Evolutionary conservation across 331 rosid genomes (phyloP).

Genomic region (Prunus yedoensis): DNA sequence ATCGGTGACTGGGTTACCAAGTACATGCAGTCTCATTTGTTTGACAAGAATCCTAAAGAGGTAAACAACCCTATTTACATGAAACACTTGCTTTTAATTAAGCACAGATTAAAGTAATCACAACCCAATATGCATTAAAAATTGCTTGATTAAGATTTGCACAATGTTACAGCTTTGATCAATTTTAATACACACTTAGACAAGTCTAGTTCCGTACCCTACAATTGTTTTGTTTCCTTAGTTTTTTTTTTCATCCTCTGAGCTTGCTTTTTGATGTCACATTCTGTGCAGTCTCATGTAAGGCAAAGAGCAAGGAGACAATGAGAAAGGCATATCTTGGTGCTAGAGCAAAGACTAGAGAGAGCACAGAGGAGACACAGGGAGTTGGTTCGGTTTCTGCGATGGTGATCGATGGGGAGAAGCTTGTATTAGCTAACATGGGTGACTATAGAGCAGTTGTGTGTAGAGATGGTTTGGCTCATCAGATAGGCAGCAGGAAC

Average conservation of each 20-base stretch:
- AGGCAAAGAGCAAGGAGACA: slow-evolving; percentile 53
- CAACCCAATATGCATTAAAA: not conserved
- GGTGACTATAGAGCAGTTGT: slow-evolving; percentile 75
- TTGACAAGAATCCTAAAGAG: slow-evolving; percentile 59
- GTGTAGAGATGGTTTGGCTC: slow-evolving; percentile 75
- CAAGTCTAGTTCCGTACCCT: not conserved
- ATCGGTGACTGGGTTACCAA: slow-evolving; percentile 66
- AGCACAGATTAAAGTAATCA: not conserved
- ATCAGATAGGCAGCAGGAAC: slow-evolving; percentile 34
- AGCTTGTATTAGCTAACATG: slow-evolving; percentile 65
- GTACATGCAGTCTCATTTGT: slow-evolving; percentile 60
- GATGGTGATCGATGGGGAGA: slow-evolving; percentile 67
- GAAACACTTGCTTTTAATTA: not conserved
- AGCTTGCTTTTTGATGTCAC: not conserved
- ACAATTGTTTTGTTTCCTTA: too few species aligned
- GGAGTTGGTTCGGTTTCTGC: slow-evolving; percentile 60
- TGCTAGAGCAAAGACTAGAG: slow-evolving; percentile 51
- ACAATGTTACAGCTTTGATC: too few species aligned
- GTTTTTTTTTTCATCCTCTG: not conserved
- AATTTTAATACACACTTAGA: not conserved
- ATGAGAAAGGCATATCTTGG: slow-evolving; percentile 65
- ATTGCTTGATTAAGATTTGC: too few species aligned
- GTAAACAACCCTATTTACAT: slow-evolving; percentile 32
- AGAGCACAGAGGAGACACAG: slow-evolving; percentile 31
- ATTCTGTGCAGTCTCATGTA: slow-evolving; percentile 37